phyloP scores from a whole-genome alignment of 2,329 filamentous ascomycete species.

The Tolypocladium tundrense region DNA sequence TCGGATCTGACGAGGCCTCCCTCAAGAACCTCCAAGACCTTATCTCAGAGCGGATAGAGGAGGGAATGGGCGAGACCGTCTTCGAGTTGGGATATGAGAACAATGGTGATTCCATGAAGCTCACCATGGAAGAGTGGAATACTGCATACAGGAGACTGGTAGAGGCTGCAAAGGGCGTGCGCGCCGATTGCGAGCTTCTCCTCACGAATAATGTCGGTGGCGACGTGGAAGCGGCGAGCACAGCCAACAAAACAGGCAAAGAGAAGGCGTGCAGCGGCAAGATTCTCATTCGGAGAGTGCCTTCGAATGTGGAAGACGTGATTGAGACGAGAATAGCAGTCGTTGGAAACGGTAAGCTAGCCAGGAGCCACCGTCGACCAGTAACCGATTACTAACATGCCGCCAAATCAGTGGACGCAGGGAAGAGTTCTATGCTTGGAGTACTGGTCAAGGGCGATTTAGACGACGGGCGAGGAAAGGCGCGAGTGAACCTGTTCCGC shows the following conservation, averaged over 20 bases:
- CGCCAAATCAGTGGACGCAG: slow-evolving; percentile 62
- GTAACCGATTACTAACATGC: slow-evolving; percentile 4
- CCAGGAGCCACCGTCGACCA: background rate
- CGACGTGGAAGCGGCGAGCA: slow-evolving; percentile 56
- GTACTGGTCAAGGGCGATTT: slow-evolving; percentile 92
- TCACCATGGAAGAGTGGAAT: slow-evolving; percentile 68
- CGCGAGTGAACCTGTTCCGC: slow-evolving; percentile 88
- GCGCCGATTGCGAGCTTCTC: slow-evolving; percentile 70
- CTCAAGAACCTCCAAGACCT: slow-evolving; percentile 54
- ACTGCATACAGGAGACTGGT: slow-evolving; percentile 56
- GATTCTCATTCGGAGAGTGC: slow-evolving; percentile 67
- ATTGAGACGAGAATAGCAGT: slow-evolving; percentile 96
- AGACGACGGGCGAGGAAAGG: slow-evolving; percentile 88
- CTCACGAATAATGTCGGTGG: slow-evolving; percentile 88
- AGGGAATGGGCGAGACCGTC: slow-evolving; percentile 80
- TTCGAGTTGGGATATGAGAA: slow-evolving; percentile 92
- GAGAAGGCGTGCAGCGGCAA: slow-evolving; percentile 76
- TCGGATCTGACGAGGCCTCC: slow-evolving; percentile 51
- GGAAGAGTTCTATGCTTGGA: slow-evolving; percentile 91
- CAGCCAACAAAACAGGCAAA: slow-evolving; percentile 43
- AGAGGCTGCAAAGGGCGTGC: slow-evolving; percentile 51
- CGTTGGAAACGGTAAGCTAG: slow-evolving; percentile 69
- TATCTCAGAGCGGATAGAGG: slow-evolving; percentile 59
- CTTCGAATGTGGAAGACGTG: slow-evolving; percentile 68
- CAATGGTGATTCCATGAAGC: slow-evolving; percentile 72